Conservation (phyloP, 2,329 filamentous ascomycete species). For the Talaromyces sp. region DNA sequence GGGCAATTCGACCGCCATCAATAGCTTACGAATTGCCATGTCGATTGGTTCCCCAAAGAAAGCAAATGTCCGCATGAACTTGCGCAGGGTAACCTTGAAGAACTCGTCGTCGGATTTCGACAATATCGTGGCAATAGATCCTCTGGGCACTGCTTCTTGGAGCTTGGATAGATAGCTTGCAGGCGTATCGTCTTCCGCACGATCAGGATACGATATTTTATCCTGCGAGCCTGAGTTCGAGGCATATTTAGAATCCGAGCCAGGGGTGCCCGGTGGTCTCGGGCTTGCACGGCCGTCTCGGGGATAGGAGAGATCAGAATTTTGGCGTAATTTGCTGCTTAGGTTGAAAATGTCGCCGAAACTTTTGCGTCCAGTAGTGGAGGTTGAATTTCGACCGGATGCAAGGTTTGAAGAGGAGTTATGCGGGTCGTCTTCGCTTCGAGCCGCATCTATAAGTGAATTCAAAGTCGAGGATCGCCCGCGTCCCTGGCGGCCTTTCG, state of each 20-base stretch:
- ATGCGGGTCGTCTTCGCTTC: conserved; percentile 60
- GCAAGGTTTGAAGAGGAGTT: conserved; percentile 54
- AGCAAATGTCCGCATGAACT: conserved; percentile 90
- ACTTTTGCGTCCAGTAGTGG: conserved; percentile 79
- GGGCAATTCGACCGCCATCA: conserved; percentile 94
- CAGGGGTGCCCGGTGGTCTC: conserved; percentile 61
- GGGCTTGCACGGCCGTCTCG: conserved; percentile 55
- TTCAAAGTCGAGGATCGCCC: conserved; percentile 86
- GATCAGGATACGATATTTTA: conserved; percentile 63
- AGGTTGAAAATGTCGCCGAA: conserved; percentile 84
- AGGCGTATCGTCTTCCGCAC: conserved; percentile 81
- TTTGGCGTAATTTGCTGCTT: conserved; percentile 68
- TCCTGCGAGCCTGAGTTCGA: conserved; percentile 74
- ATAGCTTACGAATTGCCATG: conserved; percentile 89
- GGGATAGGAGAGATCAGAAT: conserved; percentile 63
- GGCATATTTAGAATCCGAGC: conserved; percentile 70
- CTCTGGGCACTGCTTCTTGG: conserved; percentile 72
- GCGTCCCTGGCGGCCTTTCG: conserved; percentile 49
- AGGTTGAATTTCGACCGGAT: conserved; percentile 66
- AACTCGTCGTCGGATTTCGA: conserved; percentile 85
- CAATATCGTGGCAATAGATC: conserved; percentile 75
- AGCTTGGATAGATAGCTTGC: conserved; percentile 81
- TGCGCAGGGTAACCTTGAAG: conserved; percentile 73
- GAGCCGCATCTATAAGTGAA: conserved; percentile 63
- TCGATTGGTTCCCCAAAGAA: conserved; percentile 98